phyloP scores from a whole-genome alignment of 441 rosid species.

The Pelargonium citronellum region DNA sequence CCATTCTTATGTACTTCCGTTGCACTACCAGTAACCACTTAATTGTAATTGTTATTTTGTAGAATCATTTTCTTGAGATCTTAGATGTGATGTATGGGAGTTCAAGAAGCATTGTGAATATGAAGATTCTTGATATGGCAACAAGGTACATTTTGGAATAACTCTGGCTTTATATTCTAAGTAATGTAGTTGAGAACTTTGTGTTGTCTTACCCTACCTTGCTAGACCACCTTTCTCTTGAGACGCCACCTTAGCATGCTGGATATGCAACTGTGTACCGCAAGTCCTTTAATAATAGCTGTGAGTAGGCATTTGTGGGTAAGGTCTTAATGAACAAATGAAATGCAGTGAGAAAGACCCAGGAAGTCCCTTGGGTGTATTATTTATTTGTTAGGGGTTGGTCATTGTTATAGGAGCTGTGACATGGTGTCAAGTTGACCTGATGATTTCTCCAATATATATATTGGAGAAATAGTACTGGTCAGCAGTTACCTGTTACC shows the following conservation, averaged over 20 bases:
- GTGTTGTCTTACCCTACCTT: neutral
- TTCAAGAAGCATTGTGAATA: slow-evolving; percentile 44
- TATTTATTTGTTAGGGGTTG: neutral
- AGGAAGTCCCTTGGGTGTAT: neutral
- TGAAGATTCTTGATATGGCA: slow-evolving; percentile 66
- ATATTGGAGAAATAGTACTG: neutral
- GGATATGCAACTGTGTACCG: neutral
- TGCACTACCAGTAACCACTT: slow-evolving; percentile 13
- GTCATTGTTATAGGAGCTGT: neutral
- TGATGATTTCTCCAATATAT: neutral
- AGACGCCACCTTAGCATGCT: neutral
- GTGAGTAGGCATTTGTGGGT: neutral
- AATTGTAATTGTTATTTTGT: slow-evolving; percentile 25
- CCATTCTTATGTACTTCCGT: neutral
- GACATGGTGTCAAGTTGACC: neutral
- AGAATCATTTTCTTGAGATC: slow-evolving; percentile 74
- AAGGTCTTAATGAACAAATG: neutral
- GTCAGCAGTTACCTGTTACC: neutral
- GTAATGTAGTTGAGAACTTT: slow-evolving; percentile 11
- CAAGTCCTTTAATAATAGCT: neutral
- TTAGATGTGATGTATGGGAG: slow-evolving; percentile 70
- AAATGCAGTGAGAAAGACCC: neutral
- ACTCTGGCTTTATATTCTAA: slow-evolving; percentile 13
- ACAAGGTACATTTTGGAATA: slow-evolving; percentile 42
- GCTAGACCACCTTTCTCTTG: neutral